Conservation (phyloP, 179 eudicot genomes). For the Nepenthes alata region DNA sequence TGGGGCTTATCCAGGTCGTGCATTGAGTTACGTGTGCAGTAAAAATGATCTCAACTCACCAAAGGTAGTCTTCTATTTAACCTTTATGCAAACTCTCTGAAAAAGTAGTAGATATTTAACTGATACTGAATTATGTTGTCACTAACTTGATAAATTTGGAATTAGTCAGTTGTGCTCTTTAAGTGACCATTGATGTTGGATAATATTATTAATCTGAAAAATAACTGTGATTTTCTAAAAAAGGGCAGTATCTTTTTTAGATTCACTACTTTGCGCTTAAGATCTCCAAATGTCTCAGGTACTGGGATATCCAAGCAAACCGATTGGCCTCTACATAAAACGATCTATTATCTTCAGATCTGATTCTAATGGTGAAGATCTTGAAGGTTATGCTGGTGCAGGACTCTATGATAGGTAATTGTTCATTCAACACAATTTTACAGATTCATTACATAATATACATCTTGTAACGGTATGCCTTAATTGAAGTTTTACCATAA, state of each 20-base stretch:
- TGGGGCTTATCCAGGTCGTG: slow-evolving; percentile 94
- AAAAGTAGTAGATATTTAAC: too few species aligned
- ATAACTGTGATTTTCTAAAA: too few species aligned
- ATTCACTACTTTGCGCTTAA: neutral
- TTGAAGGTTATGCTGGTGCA: slow-evolving; percentile 99
- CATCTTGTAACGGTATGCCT: too few species aligned
- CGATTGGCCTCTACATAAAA: slow-evolving; percentile 75
- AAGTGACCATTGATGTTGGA: too few species aligned
- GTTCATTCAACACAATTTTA: too few species aligned
- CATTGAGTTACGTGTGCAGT: slow-evolving; percentile 75
- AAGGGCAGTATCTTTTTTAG: neutral
- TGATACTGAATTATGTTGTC: too few species aligned
- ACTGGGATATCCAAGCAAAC: slow-evolving; percentile 94
- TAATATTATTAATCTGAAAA: too few species aligned
- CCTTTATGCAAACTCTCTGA: too few species aligned
- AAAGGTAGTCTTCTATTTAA: slow-evolving; percentile 28
- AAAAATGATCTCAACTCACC: slow-evolving; percentile 69
- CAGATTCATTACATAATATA: too few species aligned
- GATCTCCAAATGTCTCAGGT: slow-evolving; percentile 31
- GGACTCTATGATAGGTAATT: slow-evolving; percentile 93
- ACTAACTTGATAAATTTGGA: too few species aligned
- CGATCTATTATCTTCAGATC: slow-evolving; percentile 91
- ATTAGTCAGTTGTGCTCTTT: too few species aligned
- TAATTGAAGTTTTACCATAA: too few species aligned
- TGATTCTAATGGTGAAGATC: slow-evolving; percentile 98